Evolutionary conservation across 164 flowering plant species (phyloP), one percentile per base, ranked within the genome.

Genomic region (Annona cherimola): DNA sequence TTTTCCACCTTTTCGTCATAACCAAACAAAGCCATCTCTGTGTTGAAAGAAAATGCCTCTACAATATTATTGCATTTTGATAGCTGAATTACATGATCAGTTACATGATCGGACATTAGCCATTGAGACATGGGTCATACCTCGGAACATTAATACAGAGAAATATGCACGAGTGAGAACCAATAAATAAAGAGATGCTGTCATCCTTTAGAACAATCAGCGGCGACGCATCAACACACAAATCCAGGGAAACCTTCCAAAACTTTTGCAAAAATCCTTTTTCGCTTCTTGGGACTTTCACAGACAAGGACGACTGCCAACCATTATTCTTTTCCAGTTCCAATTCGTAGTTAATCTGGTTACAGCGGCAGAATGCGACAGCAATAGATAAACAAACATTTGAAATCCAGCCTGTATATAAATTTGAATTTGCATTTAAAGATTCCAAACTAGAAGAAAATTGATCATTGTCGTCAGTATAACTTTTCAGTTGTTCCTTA

Each of bases 201-300:
- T 78, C 75, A 68, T 81, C 85, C 80, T 79, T 84, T 41, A 77
- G 76, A 45, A 90, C 88, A 74, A 94, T 71, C 50, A 89, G 57
- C 54, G 97, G 97, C n/a, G 99, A 94, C 42, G 97, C 97, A 85
- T 94, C 97, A 73, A 94, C 94, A 83, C 99, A 92, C 66, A 95
- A 89, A 14, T 80, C 85, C 88, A 89, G 77, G 76, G 81, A 67
- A 77, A 91, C 96, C 75, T 86, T 88, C 99, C 97, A 94, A 39
- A 84, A 20, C 80, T 85, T 81, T 66, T 71, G 80, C 83, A 92
- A 70, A 42, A 63, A 76, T 16, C 82, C 84, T 74, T 42, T 76
- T 71, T 45, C 66, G 61, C 81, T 43, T 77, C 79, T 83, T 40
- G 84, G 81, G 72, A 76, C 59, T 62, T 86, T 76, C 5, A 78